Evolutionary conservation across 352 stramenopile species (phyloP), one percentile per base, ranked within the genome.

Genomic region (Pythium phragmitis): DNA sequence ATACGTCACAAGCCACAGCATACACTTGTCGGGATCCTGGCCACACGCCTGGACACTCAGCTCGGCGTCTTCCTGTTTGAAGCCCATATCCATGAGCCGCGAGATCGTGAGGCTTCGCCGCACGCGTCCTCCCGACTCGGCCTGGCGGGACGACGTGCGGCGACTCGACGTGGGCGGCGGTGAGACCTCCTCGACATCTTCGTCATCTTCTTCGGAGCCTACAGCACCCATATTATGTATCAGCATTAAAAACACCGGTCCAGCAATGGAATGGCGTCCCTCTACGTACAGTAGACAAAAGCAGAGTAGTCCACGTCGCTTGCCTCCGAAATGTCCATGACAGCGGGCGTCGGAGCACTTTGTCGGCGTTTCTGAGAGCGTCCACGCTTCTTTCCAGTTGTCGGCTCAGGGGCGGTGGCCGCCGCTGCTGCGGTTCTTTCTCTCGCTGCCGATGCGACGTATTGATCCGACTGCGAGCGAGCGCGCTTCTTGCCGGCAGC

Each of bases 1-100:
- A 50, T 82, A 77, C n/a, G 79, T 80, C 45, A 91, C 75, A 56
- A 92, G 89, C 83, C 83, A 94, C 43, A 91, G 1, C 82, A 94
- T 92, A 56, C 84, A 92, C n/a, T 67, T 70, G 39, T 92, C 85
- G 3, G 63, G 71, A 57, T 92, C 66, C 23, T 90, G 68, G 33
- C 83, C 85, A 37, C 75, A 78, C 49, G 73, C 67, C 43, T 71
- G 59, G 37, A 90, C 73, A 52, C 83, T 91, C n/a, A 76, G 73
- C 45, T 87, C 65, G 1, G 80, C 83, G 52, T 94, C 85, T 67
- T 82, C 72, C 5, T 74, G 60, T 7, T 46, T 81, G 33, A 92
- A 94, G 0, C 80, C 83, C 80, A 91, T 91, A 0, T 48, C 65
- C 58, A 85, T 45, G 8, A 94, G 65, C 2, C 77, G 77, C 21